Evolutionary conservation across 176 grass and related monocot genomes (phyloP).

Genomic region (Rhipidocladum racemiflorum): DNA sequence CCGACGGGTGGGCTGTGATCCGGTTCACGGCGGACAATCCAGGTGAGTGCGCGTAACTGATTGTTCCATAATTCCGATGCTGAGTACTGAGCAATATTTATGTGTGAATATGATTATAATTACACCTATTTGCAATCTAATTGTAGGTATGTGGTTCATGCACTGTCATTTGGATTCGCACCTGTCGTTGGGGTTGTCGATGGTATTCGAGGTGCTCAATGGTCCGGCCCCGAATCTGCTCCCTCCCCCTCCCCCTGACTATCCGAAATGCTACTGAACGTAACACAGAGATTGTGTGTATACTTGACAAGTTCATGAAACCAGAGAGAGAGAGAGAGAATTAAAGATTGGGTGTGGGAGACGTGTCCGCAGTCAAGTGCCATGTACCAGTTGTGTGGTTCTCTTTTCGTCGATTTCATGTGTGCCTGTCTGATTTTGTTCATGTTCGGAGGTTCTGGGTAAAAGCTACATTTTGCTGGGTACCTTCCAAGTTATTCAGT

Average conservation of each 20-base stretch:
- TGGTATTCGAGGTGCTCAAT: conserved; percentile 54
- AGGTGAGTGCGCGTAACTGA: conserved; percentile 35
- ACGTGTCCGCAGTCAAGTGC: not conserved
- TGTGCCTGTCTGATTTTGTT: not conserved
- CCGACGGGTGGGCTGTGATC: conserved; percentile 68
- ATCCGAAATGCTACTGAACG: conserved; percentile 38
- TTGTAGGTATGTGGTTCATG: conserved; percentile 63
- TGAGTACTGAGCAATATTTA: not conserved
- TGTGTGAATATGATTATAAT: not conserved
- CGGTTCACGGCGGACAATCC: conserved; percentile 77
- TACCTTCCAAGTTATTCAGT: not conserved
- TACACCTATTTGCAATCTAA: not conserved
- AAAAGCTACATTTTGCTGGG: not conserved
- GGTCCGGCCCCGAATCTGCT: conserved; percentile 38
- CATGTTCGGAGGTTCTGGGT: not conserved
- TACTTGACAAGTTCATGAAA: not conserved
- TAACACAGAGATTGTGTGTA: not conserved
- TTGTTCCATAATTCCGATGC: not conserved
- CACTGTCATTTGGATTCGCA: conserved; percentile 62
- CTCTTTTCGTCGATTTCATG: not conserved
- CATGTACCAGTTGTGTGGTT: not conserved
- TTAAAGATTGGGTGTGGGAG: not conserved
- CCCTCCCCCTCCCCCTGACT: conserved; percentile 36
- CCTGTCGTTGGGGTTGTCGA: conserved; percentile 43
- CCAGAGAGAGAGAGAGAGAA: not conserved